Base-by-base conservation (phyloP, 1,284 basidiomycete genomes). In the Apiotrichum montevideense region DNA sequence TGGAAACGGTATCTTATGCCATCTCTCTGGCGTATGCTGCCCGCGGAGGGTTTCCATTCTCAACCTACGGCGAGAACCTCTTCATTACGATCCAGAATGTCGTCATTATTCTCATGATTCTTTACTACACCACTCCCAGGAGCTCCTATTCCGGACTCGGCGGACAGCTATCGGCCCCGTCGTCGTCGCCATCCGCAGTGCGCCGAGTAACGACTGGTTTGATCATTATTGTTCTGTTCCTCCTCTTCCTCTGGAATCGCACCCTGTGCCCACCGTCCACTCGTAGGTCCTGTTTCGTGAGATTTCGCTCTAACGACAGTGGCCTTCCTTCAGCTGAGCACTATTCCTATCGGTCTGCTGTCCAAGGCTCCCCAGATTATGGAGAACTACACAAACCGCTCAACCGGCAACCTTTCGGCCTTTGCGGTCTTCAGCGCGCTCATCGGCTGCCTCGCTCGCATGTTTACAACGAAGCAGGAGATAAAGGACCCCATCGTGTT, bases 61-160 rank as follows among this genome's bases (percentile, higher is more conserved):
- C 88, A 40, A 96, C 94, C 1, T 98, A 96, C 64, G 94, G 94
- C 69, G 91, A 95, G 75, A 94, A 92, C 79, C 73, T 90, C 60
- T 93, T 93, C 81, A 82, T 95, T 54, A 86, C 88, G 32, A 67
- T 90, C 46, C 90, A 93, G 73, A 92, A 93, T 77, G 80, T 86
- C 63, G 63, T 87, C 75, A 88, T 93, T 72, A 89, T 87, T 35
- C 79, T 89, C 63, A 84, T 91, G 68, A 91, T 94, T 71, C 80
- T 89, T 45, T 78, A 80, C 72, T 87, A 66, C 59, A 65, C 69
- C 1, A 52, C 61, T 0, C 54, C 63, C 0, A 54, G 52, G 43
- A 39, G 48, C 14, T 21, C 21, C 21, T 58, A 62, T 32, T 14
- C 44, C 3, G 56, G 60, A 2, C 48, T 62, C 11, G 52, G 46